Evolutionary conservation across 768 basidiomycete genomes (phyloP).

Genomic region (Daedaleopsis sinensis): DNA sequence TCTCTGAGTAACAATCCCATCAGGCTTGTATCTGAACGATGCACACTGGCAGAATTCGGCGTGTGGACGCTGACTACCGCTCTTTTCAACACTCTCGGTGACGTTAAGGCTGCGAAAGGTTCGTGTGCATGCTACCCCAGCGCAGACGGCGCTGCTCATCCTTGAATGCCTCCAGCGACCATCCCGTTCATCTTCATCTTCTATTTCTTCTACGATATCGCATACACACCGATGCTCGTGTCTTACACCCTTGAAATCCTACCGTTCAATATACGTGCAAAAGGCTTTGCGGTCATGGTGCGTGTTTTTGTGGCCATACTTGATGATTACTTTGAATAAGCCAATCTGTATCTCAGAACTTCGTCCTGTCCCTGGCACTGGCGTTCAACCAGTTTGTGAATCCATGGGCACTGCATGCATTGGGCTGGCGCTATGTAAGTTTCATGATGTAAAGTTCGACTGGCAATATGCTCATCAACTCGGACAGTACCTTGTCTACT

Average conservation of each 20-base stretch:
- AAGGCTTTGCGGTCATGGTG: constrained; percentile 78
- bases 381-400: constrained; percentile 85
- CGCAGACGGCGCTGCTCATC: background rate
- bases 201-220: constrained; percentile 62
- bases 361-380: constrained; percentile 63
- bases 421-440: constrained; percentile 47
- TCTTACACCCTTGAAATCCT: constrained; percentile 75
- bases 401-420: constrained; percentile 63
- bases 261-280: constrained; percentile 79
- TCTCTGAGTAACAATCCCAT: background rate
- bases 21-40: background rate
- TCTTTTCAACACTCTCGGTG: constrained; percentile 35
- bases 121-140: background rate
- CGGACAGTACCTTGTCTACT: constrained; percentile 56
- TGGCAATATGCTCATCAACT: background rate
- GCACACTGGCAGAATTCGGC: constrained; percentile 52
- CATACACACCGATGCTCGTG: constrained; percentile 74
- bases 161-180: constrained; percentile 42
- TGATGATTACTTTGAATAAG: background rate
- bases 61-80: constrained; percentile 57
- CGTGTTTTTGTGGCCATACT: constrained; percentile 23
- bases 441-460: background rate
- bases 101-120: constrained; percentile 38
- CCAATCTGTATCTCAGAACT: constrained; percentile 45
- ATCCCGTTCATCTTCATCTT: constrained; percentile 68